phyloP scores from a whole-genome alignment of 345 rosid genomes.

The Salix udensis region DNA sequence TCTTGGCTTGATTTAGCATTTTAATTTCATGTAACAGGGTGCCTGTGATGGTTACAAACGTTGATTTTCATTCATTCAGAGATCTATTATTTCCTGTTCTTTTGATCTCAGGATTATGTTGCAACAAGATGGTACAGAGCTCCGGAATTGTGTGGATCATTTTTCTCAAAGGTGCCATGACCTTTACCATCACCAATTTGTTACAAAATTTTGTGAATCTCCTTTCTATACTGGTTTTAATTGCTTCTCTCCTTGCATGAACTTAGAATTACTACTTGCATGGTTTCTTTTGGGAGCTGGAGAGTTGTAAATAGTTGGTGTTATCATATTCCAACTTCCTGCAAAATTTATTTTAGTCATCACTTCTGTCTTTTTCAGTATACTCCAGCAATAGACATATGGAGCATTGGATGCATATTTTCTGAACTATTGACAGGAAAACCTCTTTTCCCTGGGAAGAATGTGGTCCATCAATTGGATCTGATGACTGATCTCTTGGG shows the following conservation, averaged over 20 bases:
- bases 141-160: constrained; percentile 95
- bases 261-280: not conserved
- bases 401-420: constrained; percentile 98
- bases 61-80: not conserved
- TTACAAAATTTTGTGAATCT: constrained; percentile 19
- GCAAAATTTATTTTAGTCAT: not conserved
- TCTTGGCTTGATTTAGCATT: not conserved
- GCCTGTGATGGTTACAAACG: not conserved
- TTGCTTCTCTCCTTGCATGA: not conserved
- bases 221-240: not conserved
- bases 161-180: constrained; percentile 77
- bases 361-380: constrained; percentile 46
- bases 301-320: not conserved
- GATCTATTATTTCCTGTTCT: not conserved
- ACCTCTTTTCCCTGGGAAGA: constrained; percentile 95
- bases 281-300: not conserved
- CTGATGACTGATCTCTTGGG: constrained; percentile 94
- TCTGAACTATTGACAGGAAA: constrained; percentile 92
- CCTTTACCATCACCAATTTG: constrained; percentile 15
- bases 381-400: constrained; percentile 93
- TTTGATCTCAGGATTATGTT: constrained; percentile 69
- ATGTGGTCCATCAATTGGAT: constrained; percentile 93
- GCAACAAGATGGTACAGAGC: constrained; percentile 98
- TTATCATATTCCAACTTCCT: not conserved
- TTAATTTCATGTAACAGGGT: not conserved